These are phyloP conservation scores for Spencermartinsiella ligniputridi DNA, from an alignment of 1,139 yeast genomes.

Conservation along the genomic window DNA sequence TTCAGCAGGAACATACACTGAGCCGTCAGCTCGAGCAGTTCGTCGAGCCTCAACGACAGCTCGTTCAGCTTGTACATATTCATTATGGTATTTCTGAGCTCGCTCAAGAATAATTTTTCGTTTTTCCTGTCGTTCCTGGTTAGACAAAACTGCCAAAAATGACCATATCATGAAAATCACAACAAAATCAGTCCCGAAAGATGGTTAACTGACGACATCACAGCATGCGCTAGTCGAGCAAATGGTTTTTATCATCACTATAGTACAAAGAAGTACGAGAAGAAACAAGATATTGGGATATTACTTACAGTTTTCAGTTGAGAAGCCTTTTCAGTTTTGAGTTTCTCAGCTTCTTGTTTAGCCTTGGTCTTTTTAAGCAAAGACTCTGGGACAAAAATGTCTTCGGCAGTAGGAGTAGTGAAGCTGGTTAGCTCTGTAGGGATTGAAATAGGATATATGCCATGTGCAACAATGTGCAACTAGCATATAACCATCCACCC, in stretches of 20 bases:
- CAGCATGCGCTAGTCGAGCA: constrained; percentile 43
- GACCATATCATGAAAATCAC: constrained; percentile 2
- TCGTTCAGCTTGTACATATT: constrained; percentile 94
- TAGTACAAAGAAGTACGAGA: constrained; percentile 7
- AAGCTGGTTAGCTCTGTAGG: constrained; percentile 10
- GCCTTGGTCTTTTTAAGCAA: constrained; percentile 92
- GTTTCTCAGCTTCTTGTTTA: constrained; percentile 57
- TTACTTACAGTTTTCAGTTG: constrained; percentile 81
- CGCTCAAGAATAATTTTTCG: constrained; percentile 95
- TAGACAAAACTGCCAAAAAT: constrained; percentile 6
- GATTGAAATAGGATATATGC: too few relatives aligned
- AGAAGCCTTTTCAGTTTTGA: constrained; percentile 72
- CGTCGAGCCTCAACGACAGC: constrained; percentile 91
- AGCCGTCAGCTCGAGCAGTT: constrained; percentile 92
- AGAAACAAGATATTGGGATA: too few relatives aligned
- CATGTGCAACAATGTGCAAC: background rate
- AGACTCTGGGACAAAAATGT: constrained; percentile 73
- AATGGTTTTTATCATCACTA: constrained; percentile 17
- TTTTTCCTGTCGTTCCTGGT: constrained; percentile 54
- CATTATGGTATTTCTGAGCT: constrained; percentile 98
- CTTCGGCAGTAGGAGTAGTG: constrained; percentile 22
- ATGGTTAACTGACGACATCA: constrained; percentile 98
- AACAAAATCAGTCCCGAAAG: constrained; percentile 92
- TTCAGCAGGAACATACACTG: constrained; percentile 87
- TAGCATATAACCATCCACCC: background rate